Evolutionary conservation across 2,329 filamentous ascomycete species (phyloP), one percentile per base, ranked within the genome.

Genomic region (Diaporthe eres): DNA sequence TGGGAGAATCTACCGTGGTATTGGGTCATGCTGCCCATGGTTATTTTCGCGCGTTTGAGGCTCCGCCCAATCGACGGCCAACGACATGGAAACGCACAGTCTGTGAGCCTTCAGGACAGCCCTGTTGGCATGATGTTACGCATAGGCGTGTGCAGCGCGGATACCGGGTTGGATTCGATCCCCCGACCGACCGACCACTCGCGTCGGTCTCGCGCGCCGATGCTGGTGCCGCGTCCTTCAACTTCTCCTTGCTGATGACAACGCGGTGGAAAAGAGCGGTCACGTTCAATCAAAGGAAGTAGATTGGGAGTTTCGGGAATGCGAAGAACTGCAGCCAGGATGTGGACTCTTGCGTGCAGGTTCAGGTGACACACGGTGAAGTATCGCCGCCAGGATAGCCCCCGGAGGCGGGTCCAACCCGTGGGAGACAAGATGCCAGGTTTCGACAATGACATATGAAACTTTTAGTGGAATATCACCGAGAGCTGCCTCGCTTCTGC

Each of bases 401-500:
- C 65, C 49, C 49, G 65, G 49, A 28, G 47, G 49, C 65, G 17
- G 65, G 49, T 70, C 65, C 49, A 70, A 70, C 65, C 65, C 65
- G 65, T 70, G 65, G 65, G 65, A 70, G 65, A 34, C 42, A 49
- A 55, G 49, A 70, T 53, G 65, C 65, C 65, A 68, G 65, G 65
- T 70, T 55, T 70, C 49, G 65, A 70, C 65, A 70, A 55, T 65
- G 71, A 57, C 71, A 73, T 42, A 34, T 73, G 71, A 65, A 65
- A 73, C 71, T 72, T 72, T 63, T 31, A 60, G 44, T 72, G 44
- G 71, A 34, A 57, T 63, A 57, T 55, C 65, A 55, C 39, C 71
- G 39, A 42, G 47, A 65, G 51, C 34, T 39, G 47, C 42, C 37
- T 73, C 71, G 71, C 71, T 73, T 73, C 57, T 63, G 31, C 58